Base-by-base conservation (phyloP, 1,139 yeast species). In the Protomyces inundatus region DNA sequence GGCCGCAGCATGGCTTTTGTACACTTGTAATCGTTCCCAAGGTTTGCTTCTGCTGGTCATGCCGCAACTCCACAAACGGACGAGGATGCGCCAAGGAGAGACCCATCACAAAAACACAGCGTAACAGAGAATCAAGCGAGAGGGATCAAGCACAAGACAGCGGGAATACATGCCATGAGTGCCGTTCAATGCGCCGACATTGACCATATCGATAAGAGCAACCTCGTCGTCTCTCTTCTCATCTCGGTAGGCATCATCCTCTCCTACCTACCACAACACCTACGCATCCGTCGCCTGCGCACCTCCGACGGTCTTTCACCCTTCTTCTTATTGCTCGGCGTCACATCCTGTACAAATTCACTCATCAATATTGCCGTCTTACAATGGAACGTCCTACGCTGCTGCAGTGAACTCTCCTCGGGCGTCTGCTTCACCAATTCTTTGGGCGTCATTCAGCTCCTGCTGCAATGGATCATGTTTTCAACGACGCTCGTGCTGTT, bases 251-350 rank as follows among this genome's bases (percentile, higher is more conserved):
- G 93, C 3, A 87, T 90, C 34, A 81, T 85, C 55, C 70, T 81
- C n/a, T 87, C 95, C 58, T 90, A 89, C 72, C 66, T 86, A 1
- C 96, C 96, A 0, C 97, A 90, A 74, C 89, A 87, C 73, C 69
- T 78, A 61, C 80, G 87, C 57, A 85, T 90, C 57, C 75, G 82
- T 60, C 71, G 73, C 30, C 81, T 90, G 61, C 75, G 81, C 64
- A 81, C 90, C 6, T 85, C 93, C 4, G 93, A 88, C 71, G 97
- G 97, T 3, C 77, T 90, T 36, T 86, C 93, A 1, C 88, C 91
- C 7, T 80, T 82, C 70, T 90, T 86, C 71, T 77, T 90, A 58
- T 76, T 89, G 12, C 79, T 90, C 50, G 95, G 95, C 2, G 84
- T 89, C 12, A 76, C 86, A 33, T 86, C 95, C 1, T 87, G 91